A percentile compares a stretch with the other conserved stretches of the same genome.
phyloP scores from a whole-genome alignment of 2,329 filamentous ascomycete species.

The Xylaria sp. region DNA sequence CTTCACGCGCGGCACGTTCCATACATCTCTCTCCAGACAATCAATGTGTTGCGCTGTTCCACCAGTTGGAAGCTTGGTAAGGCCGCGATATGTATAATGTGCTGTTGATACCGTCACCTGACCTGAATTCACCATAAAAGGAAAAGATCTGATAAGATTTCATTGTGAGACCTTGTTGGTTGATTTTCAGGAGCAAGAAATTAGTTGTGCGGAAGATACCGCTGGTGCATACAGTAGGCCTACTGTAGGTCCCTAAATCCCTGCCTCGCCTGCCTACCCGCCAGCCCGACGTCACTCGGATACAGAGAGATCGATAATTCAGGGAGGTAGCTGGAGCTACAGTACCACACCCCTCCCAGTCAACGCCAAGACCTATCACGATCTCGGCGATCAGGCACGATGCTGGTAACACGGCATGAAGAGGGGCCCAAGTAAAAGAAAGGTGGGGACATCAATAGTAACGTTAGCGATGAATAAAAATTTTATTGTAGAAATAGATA shows the following conservation, averaged over 20 bases:
- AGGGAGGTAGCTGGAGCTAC: neutral
- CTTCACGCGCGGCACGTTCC: conserved; percentile 2
- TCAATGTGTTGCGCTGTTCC: neutral
- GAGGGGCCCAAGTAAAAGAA: neutral
- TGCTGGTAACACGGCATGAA: conserved; percentile 6
- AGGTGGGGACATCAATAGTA: neutral
- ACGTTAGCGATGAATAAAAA: neutral
- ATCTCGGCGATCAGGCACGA: conserved; percentile 15
- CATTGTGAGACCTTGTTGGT: conserved; percentile 1
- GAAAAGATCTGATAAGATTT: neutral
- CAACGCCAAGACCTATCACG: conserved; percentile 1
- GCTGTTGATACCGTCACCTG: neutral
- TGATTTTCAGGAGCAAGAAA: neutral
- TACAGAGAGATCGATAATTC: neutral
- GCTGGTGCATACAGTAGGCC: no score
- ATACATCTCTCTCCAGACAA: neutral
- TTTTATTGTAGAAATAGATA: neutral
- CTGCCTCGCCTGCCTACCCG: neutral
- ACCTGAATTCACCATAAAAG: neutral
- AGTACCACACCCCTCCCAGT: neutral
- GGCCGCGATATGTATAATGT: neutral
- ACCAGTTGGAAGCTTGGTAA: neutral
- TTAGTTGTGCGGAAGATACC: neutral
- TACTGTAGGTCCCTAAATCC: neutral
- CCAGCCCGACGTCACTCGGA: neutral